phyloP scores from a whole-genome alignment of 495 filamentous ascomycete genomes.

The Barbatosphaeria neglecta region DNA sequence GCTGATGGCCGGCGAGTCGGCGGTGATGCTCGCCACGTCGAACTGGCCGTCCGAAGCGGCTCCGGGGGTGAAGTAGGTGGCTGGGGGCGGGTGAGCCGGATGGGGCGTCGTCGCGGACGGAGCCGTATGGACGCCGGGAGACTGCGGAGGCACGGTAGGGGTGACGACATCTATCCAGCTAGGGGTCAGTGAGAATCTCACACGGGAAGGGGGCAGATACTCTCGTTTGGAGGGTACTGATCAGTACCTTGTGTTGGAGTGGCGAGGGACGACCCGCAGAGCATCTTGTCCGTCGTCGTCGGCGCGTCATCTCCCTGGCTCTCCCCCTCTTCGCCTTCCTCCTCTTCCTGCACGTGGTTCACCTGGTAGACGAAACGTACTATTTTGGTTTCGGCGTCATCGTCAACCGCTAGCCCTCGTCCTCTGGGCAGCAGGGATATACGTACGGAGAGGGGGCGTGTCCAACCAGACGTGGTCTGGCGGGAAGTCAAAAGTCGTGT shows the following conservation, averaged over 20 bases:
- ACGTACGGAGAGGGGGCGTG: not conserved
- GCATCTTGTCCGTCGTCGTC: not conserved
- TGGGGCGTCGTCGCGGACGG: not conserved
- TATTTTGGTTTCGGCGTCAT: not conserved
- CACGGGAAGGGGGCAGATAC: too few species aligned
- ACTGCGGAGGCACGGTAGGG: not conserved
- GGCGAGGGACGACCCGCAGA: not conserved
- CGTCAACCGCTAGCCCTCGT: not conserved
- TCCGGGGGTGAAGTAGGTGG: not conserved
- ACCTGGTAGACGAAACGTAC: not conserved
- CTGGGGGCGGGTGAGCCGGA: not conserved
- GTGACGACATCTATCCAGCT: not conserved
- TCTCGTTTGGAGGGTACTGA: not conserved
- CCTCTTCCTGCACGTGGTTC: not conserved
- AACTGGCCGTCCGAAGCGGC: not conserved
- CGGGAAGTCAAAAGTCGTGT: slow-evolving; percentile 1
- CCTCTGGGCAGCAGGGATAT: not conserved
- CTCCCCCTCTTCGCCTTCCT: not conserved
- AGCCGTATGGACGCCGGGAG: not conserved
- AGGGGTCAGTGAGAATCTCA: too few species aligned
- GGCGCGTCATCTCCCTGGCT: not conserved
- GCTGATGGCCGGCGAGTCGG: not conserved
- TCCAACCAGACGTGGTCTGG: slow-evolving; percentile 3
- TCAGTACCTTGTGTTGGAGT: not conserved
- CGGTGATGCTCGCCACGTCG: not conserved